These are phyloP conservation scores for Jimgerdemannia flammicorona DNA, from an alignment of 192 early-diverging fungal species.

Conservation along the genomic window DNA sequence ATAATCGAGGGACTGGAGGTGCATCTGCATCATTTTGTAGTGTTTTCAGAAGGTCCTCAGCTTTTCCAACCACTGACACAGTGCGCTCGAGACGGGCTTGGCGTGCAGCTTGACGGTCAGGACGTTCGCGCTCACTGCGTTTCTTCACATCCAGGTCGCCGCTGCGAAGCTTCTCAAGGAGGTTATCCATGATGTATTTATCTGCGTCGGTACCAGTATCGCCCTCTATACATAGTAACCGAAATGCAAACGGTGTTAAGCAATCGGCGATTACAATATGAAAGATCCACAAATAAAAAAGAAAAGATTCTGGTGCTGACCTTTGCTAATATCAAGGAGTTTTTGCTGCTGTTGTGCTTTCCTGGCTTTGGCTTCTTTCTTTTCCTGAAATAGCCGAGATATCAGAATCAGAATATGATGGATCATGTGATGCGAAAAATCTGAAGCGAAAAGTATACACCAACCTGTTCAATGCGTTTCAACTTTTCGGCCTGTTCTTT, in stretches of 20 bases:
- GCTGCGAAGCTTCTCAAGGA: conserved; percentile 68
- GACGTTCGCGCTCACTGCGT: conserved; percentile 12
- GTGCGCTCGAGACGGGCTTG: conserved; percentile 20
- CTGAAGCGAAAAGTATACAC: background rate
- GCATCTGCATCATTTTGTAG: conserved; percentile 40
- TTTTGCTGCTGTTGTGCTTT: conserved; percentile 13
- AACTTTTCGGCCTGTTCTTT: conserved; percentile 40
- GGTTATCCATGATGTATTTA: conserved; percentile 75
- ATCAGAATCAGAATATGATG: background rate
- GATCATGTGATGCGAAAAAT: too few species aligned
- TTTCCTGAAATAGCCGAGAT: background rate
- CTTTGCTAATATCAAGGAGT: conserved; percentile 31
- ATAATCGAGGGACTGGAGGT: conserved; percentile 11
- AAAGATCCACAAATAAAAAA: background rate
- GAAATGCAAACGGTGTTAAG: background rate
- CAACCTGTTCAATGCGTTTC: conserved; percentile 18
- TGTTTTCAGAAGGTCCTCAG: conserved; percentile 41
- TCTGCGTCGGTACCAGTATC: conserved; percentile 46
- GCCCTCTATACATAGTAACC: conserved; percentile 10
- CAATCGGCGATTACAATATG: background rate
- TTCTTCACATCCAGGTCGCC: conserved; percentile 57
- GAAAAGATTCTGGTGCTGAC: conserved; percentile 12
- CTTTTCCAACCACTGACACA: conserved; percentile 29
- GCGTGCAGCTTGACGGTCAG: conserved; percentile 13
- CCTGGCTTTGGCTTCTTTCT: conserved; percentile 22